These are phyloP conservation scores for Xylariaceae sp. DNA, from an alignment of 2,329 filamentous ascomycete species.

Conservation along the genomic window DNA sequence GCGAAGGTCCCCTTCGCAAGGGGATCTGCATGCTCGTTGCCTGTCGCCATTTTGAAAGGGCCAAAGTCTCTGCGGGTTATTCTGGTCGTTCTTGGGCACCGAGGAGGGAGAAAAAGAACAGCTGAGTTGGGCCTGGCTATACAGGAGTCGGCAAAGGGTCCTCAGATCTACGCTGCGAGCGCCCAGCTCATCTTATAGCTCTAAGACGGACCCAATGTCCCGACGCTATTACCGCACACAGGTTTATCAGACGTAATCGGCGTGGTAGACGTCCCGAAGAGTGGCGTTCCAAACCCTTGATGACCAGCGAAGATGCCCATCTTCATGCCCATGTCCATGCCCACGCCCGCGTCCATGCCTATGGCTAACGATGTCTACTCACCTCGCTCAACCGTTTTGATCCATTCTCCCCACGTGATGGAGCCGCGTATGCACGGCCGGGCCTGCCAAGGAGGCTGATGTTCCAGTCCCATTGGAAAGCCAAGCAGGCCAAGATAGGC, in stretches of 20 bases:
- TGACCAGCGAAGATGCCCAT: background rate
- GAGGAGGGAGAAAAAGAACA: background rate
- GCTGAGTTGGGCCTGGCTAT: too few species aligned
- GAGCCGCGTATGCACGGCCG: conserved; percentile 11
- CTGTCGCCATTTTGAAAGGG: conserved; percentile 23
- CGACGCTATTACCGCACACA: background rate
- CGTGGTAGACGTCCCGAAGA: background rate
- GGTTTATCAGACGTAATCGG: background rate
- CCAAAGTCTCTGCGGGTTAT: background rate
- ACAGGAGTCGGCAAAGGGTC: background rate
- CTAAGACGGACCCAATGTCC: background rate
- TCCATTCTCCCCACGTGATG: conserved; percentile 11
- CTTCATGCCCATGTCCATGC: too few species aligned
- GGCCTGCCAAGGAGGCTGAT: conserved; percentile 11
- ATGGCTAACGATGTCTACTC: background rate
- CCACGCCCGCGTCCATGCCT: background rate
- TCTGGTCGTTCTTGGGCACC: background rate
- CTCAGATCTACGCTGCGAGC: background rate
- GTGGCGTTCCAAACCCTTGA: conserved; percentile 1
- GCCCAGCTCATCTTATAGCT: conserved; percentile 9
- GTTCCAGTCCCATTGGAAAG: conserved; percentile 9
- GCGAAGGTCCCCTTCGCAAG: conserved; percentile 66
- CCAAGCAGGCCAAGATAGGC: conserved; percentile 16
- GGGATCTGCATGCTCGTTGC: conserved; percentile 57
- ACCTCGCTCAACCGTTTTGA: background rate